Conservation (phyloP, 192 early-diverging fungal genomes). For the Rhizophagus clarus region DNA sequence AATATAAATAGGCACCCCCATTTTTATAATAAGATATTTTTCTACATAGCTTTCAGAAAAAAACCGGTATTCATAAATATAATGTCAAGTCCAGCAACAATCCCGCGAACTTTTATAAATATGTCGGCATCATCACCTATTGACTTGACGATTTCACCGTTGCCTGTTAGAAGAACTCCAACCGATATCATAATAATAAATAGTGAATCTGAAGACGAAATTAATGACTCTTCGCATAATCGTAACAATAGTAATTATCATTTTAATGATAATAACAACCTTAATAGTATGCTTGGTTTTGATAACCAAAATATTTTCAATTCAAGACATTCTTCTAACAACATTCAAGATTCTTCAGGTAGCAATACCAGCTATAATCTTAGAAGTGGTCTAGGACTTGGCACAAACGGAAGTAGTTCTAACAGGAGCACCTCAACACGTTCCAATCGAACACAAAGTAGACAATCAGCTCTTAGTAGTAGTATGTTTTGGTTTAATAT, state of each 20-base stretch:
- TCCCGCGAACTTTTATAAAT: background rate
- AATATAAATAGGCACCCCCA: too few species aligned
- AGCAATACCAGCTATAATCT: background rate
- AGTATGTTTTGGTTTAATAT: background rate
- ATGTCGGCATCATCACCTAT: background rate
- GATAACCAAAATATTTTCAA: background rate
- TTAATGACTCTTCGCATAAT: background rate
- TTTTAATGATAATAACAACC: background rate
- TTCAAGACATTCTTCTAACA: background rate
- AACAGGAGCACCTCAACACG: background rate
- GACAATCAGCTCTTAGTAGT: background rate
- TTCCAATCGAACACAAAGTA: background rate
- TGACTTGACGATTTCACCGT: background rate
- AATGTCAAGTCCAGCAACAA: background rate
- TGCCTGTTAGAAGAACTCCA: background rate
- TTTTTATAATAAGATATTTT: too few species aligned
- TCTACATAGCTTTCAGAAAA: background rate
- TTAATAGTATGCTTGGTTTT: background rate
- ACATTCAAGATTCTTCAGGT: background rate
- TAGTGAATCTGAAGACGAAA: slow-evolving; percentile 3
- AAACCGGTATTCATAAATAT: background rate
- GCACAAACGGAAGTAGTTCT: background rate
- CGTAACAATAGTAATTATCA: background rate
- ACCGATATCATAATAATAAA: background rate
- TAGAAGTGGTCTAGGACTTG: background rate